Evolutionary conservation across 306 rosid species (phyloP).

Genomic region (Calophaca sinica): DNA sequence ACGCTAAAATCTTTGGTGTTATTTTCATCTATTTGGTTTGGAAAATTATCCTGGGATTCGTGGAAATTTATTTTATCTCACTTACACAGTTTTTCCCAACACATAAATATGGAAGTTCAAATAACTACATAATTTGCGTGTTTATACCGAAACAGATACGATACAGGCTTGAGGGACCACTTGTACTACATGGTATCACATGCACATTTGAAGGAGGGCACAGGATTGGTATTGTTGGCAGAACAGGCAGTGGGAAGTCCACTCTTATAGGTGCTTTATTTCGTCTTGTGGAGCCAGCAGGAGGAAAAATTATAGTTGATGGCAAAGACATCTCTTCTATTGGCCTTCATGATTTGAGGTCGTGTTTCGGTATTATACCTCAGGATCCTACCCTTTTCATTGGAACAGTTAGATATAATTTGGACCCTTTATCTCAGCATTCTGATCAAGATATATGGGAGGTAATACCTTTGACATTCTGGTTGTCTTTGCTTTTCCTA

Average conservation of each 20-base stretch:
- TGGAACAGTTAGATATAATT: constrained; percentile 75
- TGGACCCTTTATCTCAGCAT: constrained; percentile 74
- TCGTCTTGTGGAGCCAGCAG: constrained; percentile 74
- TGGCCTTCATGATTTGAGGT: constrained; percentile 83
- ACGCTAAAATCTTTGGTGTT: too few species aligned
- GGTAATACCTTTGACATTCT: constrained; percentile 51
- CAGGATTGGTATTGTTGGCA: constrained; percentile 78
- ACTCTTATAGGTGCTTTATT: constrained; percentile 73
- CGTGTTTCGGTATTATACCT: constrained; percentile 74
- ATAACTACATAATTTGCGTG: not conserved
- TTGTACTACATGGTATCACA: constrained; percentile 74
- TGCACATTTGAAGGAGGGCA: constrained; percentile 79
- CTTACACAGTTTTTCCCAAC: too few species aligned
- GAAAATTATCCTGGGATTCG: too few species aligned
- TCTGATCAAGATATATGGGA: constrained; percentile 78
- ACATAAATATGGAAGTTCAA: too few species aligned
- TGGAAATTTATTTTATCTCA: too few species aligned
- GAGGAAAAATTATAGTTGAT: constrained; percentile 69
- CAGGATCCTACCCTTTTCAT: constrained; percentile 88
- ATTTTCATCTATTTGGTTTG: too few species aligned
- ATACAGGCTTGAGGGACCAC: constrained; percentile 63
- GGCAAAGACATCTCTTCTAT: constrained; percentile 72
- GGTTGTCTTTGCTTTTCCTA: not conserved
- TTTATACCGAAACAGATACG: constrained; percentile 54
- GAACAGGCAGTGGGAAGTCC: constrained; percentile 84